phyloP scores from a whole-genome alignment of 306 rosid genomes.

The Chamaecrista fasciculata region DNA sequence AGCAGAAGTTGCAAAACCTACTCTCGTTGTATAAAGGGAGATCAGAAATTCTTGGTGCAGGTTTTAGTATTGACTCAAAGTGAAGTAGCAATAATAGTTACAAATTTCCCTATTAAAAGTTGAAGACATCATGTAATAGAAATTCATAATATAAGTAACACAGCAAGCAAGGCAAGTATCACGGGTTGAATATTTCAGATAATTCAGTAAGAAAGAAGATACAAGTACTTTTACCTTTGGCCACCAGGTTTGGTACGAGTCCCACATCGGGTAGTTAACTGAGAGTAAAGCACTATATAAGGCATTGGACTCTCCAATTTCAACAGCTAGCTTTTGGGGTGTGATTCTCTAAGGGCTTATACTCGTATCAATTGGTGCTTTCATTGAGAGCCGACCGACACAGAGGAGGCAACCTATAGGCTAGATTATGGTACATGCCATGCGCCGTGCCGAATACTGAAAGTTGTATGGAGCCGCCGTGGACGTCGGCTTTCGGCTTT shows the following conservation, averaged over 20 bases:
- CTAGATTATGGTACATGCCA: too few species aligned
- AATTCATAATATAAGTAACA: constrained; percentile 4
- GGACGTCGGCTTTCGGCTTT: too few species aligned
- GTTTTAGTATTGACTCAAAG: not conserved
- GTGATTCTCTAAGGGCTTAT: too few species aligned
- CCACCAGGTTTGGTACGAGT: constrained; percentile 80
- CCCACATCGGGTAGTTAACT: constrained; percentile 95
- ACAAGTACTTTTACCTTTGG: constrained; percentile 56
- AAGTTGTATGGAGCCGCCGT: too few species aligned
- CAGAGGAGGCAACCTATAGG: too few species aligned
- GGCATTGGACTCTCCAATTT: too few species aligned
- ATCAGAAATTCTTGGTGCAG: not conserved
- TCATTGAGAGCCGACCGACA: too few species aligned
- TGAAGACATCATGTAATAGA: not conserved
- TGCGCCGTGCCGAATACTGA: too few species aligned
- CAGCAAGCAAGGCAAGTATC: constrained; percentile 1
- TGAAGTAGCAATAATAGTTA: not conserved
- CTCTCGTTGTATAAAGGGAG: not conserved
- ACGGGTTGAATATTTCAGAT: not conserved
- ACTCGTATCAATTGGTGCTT: too few species aligned
- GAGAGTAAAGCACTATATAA: too few species aligned
- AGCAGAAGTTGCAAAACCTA: not conserved
- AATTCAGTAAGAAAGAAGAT: constrained; percentile 9
- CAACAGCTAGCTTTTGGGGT: too few species aligned
- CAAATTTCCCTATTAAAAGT: constrained; percentile 1